Evolutionary conservation across 2,329 filamentous ascomycete species (phyloP).

Genomic region (Xylariaceae sp.): DNA sequence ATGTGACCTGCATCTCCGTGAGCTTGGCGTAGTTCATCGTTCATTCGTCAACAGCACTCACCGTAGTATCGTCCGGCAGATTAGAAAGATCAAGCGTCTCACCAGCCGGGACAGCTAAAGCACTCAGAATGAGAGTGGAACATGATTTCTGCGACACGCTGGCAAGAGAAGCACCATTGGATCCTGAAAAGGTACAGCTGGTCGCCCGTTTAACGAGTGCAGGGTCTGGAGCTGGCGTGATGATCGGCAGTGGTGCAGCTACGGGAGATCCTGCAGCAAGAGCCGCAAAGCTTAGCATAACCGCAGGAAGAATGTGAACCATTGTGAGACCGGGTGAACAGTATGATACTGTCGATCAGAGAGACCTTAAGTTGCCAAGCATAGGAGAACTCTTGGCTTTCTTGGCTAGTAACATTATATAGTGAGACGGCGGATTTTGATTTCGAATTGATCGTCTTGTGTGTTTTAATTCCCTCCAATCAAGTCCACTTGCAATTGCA

Average conservation of each 20-base stretch:
- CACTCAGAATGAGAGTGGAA: slow-evolving; percentile 51
- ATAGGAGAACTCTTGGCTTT: background rate
- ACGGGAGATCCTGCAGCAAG: slow-evolving; percentile 4
- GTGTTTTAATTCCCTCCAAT: background rate
- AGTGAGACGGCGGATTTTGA: background rate
- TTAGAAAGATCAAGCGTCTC: slow-evolving; percentile 57
- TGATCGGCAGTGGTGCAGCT: background rate
- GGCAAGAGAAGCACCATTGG: slow-evolving; percentile 37
- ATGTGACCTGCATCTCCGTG: background rate
- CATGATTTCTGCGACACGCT: slow-evolving; percentile 50
- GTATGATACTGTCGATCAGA: background rate
- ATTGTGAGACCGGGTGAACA: slow-evolving; percentile 3
- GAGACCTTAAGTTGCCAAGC: background rate
- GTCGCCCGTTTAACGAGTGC: slow-evolving; percentile 11
- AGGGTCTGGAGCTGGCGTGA: slow-evolving; percentile 4
- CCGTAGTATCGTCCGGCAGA: slow-evolving; percentile 48
- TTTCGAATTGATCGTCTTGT: background rate
- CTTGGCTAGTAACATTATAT: slow-evolving; percentile 9
- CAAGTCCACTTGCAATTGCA: background rate
- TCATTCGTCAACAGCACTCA: slow-evolving; percentile 17
- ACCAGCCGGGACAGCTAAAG: slow-evolving; percentile 56
- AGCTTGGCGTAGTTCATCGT: background rate
- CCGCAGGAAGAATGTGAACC: slow-evolving; percentile 2
- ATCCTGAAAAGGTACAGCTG: slow-evolving; percentile 54
- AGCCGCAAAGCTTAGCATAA: slow-evolving; percentile 10